phyloP scores from a whole-genome alignment of 148 eudicot genomes.

The Cornus kousa region DNA sequence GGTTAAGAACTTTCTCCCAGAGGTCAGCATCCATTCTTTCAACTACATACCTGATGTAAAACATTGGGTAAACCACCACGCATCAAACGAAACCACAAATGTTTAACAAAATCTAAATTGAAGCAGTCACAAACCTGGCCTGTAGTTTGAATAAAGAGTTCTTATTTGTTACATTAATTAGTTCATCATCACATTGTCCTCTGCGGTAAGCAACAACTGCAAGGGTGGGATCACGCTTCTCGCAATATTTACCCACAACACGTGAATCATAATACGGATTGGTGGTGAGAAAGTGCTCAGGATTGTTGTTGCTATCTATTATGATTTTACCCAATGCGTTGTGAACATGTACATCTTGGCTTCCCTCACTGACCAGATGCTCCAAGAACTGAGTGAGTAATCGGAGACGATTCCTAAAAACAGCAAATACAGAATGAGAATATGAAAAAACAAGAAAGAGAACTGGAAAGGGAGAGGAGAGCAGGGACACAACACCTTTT shows the following conservation, averaged over 20 bases:
- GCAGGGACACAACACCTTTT: conserved; percentile 43
- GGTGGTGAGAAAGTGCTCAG: conserved; percentile 95
- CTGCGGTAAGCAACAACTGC: conserved; percentile 96
- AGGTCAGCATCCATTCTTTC: conserved; percentile 95
- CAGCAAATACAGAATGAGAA: conserved; percentile 11
- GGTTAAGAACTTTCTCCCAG: conserved; percentile 88
- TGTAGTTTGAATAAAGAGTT: conserved; percentile 92
- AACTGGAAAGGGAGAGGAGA: not conserved
- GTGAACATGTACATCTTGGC: conserved; percentile 97
- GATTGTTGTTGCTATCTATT: conserved; percentile 94
- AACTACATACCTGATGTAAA: conserved; percentile 68
- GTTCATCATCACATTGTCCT: conserved; percentile 98
- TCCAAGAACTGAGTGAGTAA: conserved; percentile 92
- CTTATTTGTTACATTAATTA: conserved; percentile 83
- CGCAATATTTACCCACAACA: conserved; percentile 97
- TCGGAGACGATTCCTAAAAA: conserved; percentile 85
- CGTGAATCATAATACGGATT: conserved; percentile 96
- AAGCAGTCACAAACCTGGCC: conserved; percentile 52
- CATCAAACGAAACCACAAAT: not conserved
- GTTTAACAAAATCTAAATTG: not conserved
- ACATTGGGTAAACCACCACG: not conserved
- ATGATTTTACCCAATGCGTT: conserved; percentile 97
- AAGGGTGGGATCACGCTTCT: conserved; percentile 98
- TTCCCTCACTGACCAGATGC: conserved; percentile 98
- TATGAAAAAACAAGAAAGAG: not conserved